phyloP scores from a whole-genome alignment of 2,329 filamentous ascomycete species.

The Calonectria hawksworthii region DNA sequence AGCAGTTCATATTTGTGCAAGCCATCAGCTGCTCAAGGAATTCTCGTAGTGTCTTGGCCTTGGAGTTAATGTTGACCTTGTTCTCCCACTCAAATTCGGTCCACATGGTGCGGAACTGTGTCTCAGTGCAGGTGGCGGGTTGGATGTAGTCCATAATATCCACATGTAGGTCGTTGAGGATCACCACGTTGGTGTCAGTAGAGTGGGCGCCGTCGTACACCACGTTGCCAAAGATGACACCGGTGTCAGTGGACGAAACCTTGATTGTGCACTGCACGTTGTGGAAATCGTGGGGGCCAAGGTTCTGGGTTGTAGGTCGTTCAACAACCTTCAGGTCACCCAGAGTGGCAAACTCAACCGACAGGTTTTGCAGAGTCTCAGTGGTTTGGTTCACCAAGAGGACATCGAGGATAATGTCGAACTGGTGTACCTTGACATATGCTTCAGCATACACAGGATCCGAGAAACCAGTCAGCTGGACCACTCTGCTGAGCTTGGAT shows the following conservation, averaged over 20 bases:
- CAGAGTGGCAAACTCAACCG: slow-evolving; percentile 97
- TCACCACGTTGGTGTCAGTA: slow-evolving; percentile 95
- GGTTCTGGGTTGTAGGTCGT: slow-evolving; percentile 94
- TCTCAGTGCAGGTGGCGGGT: slow-evolving; percentile 95
- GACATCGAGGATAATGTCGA: slow-evolving; percentile 97
- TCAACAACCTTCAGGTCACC: slow-evolving; percentile 99
- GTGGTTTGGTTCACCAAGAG: slow-evolving; percentile 97
- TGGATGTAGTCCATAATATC: slow-evolving; percentile 99
- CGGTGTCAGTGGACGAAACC: slow-evolving; percentile 97
- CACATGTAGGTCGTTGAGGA: slow-evolving; percentile 97
- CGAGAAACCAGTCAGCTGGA: slow-evolving; percentile 97
- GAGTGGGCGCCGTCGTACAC: slow-evolving; percentile 95
- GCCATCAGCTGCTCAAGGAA: slow-evolving; percentile 97
- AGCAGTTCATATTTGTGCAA: slow-evolving; percentile 97
- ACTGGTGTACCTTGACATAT: slow-evolving; percentile 98
- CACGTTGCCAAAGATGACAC: slow-evolving; percentile 98
- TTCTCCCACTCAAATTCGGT: slow-evolving; percentile 99
- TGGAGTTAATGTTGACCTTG: slow-evolving; percentile 99
- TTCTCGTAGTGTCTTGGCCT: slow-evolving; percentile 90
- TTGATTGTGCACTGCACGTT: slow-evolving; percentile 99
- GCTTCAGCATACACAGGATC: slow-evolving; percentile 99
- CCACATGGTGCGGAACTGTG: slow-evolving; percentile 99
- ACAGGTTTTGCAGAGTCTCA: slow-evolving; percentile 96
- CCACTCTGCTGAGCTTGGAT: slow-evolving; percentile 95
- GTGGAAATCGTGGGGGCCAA: slow-evolving; percentile 95